phyloP scores from a whole-genome alignment of 148 eudicot species.

The Vaccinium myrtillus region DNA sequence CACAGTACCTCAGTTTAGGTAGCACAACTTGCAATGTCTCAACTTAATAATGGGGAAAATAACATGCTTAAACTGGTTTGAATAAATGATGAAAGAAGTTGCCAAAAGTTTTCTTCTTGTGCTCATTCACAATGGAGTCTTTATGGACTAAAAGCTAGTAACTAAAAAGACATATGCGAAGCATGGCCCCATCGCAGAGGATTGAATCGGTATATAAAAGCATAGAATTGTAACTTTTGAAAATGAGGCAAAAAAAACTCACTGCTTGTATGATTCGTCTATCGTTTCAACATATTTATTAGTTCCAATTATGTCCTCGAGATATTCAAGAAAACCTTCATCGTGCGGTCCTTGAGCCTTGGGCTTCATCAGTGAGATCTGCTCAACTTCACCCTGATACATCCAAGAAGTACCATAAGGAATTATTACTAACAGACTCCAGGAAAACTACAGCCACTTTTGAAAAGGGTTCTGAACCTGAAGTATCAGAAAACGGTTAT shows the following conservation, averaged over 20 bases:
- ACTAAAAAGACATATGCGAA: not conserved
- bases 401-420: conserved; percentile 16
- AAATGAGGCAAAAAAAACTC: conserved; percentile 32
- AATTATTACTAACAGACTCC: not conserved
- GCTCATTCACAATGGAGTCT: not conserved
- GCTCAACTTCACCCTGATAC: conserved; percentile 86
- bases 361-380: conserved; percentile 91
- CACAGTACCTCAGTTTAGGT: not conserved
- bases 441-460: not conserved
- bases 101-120: not conserved
- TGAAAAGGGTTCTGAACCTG: conserved; percentile 46
- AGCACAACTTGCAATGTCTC: not conserved
- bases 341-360: conserved; percentile 93
- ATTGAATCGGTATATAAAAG: not conserved
- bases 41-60: not conserved
- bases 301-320: conserved; percentile 87
- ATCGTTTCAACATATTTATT: conserved; percentile 93
- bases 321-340: conserved; percentile 90
- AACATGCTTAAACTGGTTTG: not conserved
- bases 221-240: not conserved
- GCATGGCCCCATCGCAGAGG: not conserved
- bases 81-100: not conserved
- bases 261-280: conserved; percentile 83
- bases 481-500: conserved; percentile 93
- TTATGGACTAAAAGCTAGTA: too few species aligned